phyloP scores from a whole-genome alignment of 768 basidiomycete genomes.

The Exidia glandulosa region DNA sequence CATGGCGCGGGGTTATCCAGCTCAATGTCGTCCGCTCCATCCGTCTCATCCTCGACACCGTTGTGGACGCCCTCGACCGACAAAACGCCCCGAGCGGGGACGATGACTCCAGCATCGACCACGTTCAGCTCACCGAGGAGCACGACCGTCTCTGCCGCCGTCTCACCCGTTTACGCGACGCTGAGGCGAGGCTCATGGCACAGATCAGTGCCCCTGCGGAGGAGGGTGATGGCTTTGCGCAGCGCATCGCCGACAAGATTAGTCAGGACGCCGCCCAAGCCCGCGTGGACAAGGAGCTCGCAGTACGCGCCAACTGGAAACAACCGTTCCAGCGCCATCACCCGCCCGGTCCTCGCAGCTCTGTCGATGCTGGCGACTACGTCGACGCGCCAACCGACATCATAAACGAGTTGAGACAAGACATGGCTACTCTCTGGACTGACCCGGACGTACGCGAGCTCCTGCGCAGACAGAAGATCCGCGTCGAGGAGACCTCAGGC shows the following conservation, averaged over 20 bases:
- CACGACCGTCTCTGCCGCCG: conserved; percentile 43
- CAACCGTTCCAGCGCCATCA: not conserved
- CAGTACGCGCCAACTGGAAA: not conserved
- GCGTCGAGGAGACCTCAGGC: conserved; percentile 45
- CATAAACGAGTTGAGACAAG: conserved; percentile 27
- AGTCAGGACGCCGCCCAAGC: not conserved
- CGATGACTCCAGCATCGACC: conserved; percentile 23
- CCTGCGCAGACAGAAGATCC: conserved; percentile 32
- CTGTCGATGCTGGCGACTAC: not conserved
- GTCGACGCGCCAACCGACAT: conserved; percentile 17
- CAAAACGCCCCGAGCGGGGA: conserved; percentile 22
- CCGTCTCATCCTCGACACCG: conserved; percentile 49
- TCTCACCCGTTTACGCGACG: conserved; percentile 47
- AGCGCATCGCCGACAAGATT: not conserved
- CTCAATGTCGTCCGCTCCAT: conserved; percentile 70
- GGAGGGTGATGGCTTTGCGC: conserved; percentile 14
- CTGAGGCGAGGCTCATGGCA: conserved; percentile 56
- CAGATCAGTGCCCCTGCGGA: conserved; percentile 45
- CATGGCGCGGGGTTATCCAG: conserved; percentile 70
- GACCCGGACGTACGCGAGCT: conserved; percentile 32
- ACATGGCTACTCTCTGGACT: conserved; percentile 45
- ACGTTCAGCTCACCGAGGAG: conserved; percentile 44
- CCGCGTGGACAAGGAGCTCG: not conserved
- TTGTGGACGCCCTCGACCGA: conserved; percentile 43
- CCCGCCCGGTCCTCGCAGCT: not conserved